Evolutionary conservation across 257 asterid genomes (phyloP), one percentile per base, ranked within the genome.

Genomic region (Ligustrum vulgare): DNA sequence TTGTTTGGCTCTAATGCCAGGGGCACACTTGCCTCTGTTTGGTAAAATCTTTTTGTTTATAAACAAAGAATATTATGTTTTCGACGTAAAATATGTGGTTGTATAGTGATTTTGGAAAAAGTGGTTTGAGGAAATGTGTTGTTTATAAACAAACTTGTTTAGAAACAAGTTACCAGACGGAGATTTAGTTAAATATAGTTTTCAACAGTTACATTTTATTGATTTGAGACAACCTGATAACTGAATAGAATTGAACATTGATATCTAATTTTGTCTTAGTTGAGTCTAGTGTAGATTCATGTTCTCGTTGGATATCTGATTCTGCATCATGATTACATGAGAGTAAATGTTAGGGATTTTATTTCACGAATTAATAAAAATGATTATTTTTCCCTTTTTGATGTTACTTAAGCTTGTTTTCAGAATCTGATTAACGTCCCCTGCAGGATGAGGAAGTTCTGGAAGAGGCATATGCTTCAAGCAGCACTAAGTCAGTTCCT

Each of bases 401-500:
- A 68, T 69, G 72, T 36, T 68, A 67, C 49, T 34, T 69, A 37
- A 20, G 67, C 18, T 81, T 8, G 73, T 56, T 28, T 18, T 49
- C 34, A 69, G 72, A 23, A 16, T 60, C 72, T 69, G 16, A 69
- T 73, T 47, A 77, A 69, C 77, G 37, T 82, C 56, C 51, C 66
- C 68, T 35, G 73, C 93, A 90, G 96, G 90, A 82, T 39, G 80
- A 86, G 78, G 93, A 83, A 76, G 81, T 80, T 83, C 90, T 87
- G 25, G 96, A 90, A 83, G 97, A 87, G 89, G 94, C 93, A 43
- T 89, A 82, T 74, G 86, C 87, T 54, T 89, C 98, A 37, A 84
- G 87, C 79, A 83, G 77, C 75, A 75, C 75, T 66, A 93, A 93
- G 82, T 81, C 84, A 78, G 83, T 82, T 78, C 92, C 96, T 23